A percentile compares a stretch with the other conserved stretches of the same genome.
phyloP scores from a whole-genome alignment of 345 rosid genomes.

The Aethionema arabicum region DNA sequence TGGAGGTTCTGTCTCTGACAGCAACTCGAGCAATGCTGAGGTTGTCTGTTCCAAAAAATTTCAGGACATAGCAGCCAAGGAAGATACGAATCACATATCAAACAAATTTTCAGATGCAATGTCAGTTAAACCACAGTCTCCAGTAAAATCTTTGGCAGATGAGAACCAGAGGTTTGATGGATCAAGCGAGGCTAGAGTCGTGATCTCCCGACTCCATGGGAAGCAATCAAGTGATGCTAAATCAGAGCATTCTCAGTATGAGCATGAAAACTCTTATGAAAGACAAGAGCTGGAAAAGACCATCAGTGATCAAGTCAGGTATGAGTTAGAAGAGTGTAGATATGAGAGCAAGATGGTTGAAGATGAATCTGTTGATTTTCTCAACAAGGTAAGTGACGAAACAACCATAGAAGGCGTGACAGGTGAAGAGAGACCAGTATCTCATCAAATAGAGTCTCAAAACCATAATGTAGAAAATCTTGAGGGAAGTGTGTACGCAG shows the following conservation, averaged over 20 bases:
- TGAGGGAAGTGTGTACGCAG: constrained; percentile 18
- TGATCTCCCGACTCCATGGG: constrained; percentile 12
- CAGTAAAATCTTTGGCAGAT: constrained; percentile 6
- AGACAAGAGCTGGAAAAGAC: constrained; percentile 23
- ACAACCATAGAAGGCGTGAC: constrained; percentile 9
- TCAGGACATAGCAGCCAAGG: constrained; percentile 13
- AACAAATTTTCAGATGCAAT: constrained; percentile 7
- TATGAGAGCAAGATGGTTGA: constrained; percentile 11
- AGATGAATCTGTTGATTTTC: constrained; percentile 11
- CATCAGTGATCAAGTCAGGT: constrained; percentile 10
- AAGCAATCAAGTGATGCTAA: not conserved
- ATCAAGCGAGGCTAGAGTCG: constrained; percentile 14
- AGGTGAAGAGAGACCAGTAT: constrained; percentile 16
- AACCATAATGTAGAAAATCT: not conserved
- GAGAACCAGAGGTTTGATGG: constrained; percentile 22
- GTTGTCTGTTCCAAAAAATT: not conserved
- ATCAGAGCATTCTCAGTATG: constrained; percentile 6
- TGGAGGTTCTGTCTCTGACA: constrained; percentile 18
- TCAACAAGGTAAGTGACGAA: constrained; percentile 4
- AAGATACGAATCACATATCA: constrained; percentile 14
- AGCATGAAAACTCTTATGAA: constrained; percentile 9
- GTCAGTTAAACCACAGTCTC: constrained; percentile 21
- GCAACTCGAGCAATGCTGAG: constrained; percentile 28
- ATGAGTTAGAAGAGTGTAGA: constrained; percentile 17
- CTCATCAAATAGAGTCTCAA: constrained; percentile 17